Percentiles rank a stretch among this genome's conserved stretches.
phyloP scores from a whole-genome alignment of 768 basidiomycete species.

The Boletus rubroflammeus region DNA sequence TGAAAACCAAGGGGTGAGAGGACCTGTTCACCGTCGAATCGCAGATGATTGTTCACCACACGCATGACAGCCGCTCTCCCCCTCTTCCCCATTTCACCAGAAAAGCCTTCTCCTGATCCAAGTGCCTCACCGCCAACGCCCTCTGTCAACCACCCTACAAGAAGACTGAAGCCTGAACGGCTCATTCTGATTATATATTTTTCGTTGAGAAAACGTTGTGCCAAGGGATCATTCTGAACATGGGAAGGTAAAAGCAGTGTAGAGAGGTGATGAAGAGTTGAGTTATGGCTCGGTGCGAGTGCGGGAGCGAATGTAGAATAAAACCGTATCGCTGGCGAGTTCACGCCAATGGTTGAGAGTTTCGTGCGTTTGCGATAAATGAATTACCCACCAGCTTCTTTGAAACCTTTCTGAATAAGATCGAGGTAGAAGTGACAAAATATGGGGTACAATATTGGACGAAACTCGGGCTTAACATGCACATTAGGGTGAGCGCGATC shows the following conservation, averaged over 20 bases:
- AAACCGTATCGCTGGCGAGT: constrained; percentile 63
- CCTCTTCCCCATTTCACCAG: constrained; percentile 76
- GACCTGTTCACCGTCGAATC: constrained; percentile 70
- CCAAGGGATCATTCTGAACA: constrained; percentile 77
- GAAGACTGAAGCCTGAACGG: constrained; percentile 84
- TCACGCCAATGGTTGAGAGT: constrained; percentile 10
- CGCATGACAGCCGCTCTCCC: constrained; percentile 89
- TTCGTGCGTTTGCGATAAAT: background rate
- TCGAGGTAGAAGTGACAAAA: constrained; percentile 98
- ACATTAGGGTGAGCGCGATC: constrained; percentile 8
- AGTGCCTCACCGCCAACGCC: constrained; percentile 83
- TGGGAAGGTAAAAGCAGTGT: constrained; percentile 80
- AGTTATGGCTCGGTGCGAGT: constrained; percentile 60
- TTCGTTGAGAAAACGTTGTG: constrained; percentile 82
- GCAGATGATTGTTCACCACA: constrained; percentile 90
- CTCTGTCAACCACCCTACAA: constrained; percentile 96
- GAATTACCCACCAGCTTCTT: constrained; percentile 71
- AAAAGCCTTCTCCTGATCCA: constrained; percentile 75
- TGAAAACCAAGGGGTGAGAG: background rate
- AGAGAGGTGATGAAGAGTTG: constrained; percentile 72
- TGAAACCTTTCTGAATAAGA: constrained; percentile 84
- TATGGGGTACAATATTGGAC: constrained; percentile 90
- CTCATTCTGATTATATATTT: constrained; percentile 90
- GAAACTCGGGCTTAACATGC: constrained; percentile 75
- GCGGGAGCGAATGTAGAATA: constrained; percentile 66